These are phyloP conservation scores for Paramecium sonneborni DNA, from an alignment of 73 alveolate genomes.

Conservation along the genomic window DNA sequence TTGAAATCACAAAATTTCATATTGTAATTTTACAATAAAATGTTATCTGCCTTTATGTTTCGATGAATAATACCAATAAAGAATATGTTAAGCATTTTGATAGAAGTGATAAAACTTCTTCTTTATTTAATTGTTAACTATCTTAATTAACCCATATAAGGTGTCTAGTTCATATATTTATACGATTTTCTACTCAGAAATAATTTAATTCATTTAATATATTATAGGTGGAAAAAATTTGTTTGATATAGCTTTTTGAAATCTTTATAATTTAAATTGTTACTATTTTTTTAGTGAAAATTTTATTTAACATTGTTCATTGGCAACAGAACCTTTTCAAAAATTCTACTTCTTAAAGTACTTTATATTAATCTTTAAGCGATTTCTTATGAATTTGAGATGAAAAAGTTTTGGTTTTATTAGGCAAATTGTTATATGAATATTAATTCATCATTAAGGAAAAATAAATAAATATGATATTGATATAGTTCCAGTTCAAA, in stretches of 20 bases:
- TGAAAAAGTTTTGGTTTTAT: background rate
- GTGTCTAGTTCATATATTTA: background rate
- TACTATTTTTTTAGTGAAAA: slow-evolving; percentile 7
- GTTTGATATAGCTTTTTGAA: background rate
- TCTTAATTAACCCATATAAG: background rate
- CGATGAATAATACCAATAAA: slow-evolving; percentile 10
- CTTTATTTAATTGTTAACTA: slow-evolving; percentile 62
- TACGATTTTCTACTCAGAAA: background rate
- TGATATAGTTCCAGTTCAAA: background rate
- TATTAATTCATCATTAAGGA: background rate
- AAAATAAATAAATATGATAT: background rate
- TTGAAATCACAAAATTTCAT: slow-evolving; percentile 41
- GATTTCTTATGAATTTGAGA: background rate
- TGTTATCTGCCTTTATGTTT: slow-evolving; percentile 24
- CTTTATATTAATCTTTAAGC: slow-evolving; percentile 5
- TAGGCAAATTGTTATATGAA: background rate
- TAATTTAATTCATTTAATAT: background rate
- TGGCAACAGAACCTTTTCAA: background rate
- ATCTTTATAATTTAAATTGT: background rate
- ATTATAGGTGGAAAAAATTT: background rate
- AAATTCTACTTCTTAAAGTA: slow-evolving; percentile 17
- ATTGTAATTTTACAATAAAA: background rate
- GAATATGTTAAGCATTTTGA: background rate
- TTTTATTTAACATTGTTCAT: background rate
- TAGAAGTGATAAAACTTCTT: background rate